Evolutionary conservation across 2,329 filamentous ascomycete genomes (phyloP), one percentile per base, ranked within the genome.

Genomic region (Blastomyces gilchristii): DNA sequence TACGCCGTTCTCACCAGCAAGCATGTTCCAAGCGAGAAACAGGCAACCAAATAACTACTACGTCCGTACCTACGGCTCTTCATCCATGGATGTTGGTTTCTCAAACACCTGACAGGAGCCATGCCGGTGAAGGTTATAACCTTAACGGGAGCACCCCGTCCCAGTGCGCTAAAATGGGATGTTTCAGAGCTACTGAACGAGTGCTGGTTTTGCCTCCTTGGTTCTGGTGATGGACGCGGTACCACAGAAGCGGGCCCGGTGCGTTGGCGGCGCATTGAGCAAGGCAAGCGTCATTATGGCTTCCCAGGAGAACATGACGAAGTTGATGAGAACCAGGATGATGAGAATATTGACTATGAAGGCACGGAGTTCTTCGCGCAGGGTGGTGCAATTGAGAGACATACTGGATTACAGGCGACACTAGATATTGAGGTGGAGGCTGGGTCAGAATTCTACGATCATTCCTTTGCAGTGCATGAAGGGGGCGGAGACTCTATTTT

Each of bases 381-480:
- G 41, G 66, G 67, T 47, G 66, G 67, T 45, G 60, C 64, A n/a
- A 61, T 68, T 60, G 54, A 66, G 47, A 58, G 65, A 60, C 65
- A 66, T 56, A 66, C 63, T 34, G 66, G n/a, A 22, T 22, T 22
- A 22, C n/a, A 22, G n/a, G n/a, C n/a, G n/a, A 22, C n/a, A 22
- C n/a, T 22, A 8, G 49, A 61, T 18, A 56, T 60, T 6, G 68
- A 71, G 11, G 67, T 76, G 58, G 77, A 78, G 9, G 72, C 71
- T 2, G 74, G 87, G 3, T 82, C 83, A 3, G 82, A 86, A 63
- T 95, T 94, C 72, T 89, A 90, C 69, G 84, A 94, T 66, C 85
- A 93, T 69, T 94, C 90, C 0, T 81, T 95, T 58, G 83, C 85
- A 1, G 77, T 87, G 16, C 85, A 95, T 71, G 82, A 89, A 66